Conservation (phyloP, 805 yeast species). For the Brettanomyces sp. region DNA sequence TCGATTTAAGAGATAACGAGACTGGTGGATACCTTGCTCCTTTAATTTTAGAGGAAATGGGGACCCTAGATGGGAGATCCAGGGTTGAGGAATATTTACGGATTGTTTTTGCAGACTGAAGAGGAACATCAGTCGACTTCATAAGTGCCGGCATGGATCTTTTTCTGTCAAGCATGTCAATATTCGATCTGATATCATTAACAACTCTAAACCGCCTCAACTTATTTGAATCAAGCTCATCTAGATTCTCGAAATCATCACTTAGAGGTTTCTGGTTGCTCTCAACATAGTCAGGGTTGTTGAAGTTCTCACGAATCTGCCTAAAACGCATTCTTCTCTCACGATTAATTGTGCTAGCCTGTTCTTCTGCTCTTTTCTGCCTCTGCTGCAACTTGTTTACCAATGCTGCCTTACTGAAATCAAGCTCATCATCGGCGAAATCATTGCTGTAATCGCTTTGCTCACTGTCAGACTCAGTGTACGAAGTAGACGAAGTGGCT, state of each 20-base stretch:
- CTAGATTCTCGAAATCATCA: conserved; percentile 21
- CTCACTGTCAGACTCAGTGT: conserved; percentile 22
- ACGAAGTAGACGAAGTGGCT: conserved; percentile 7
- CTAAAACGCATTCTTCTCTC: conserved; percentile 1
- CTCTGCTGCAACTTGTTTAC: conserved; percentile 9
- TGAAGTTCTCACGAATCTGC: neutral
- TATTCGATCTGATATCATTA: conserved; percentile 3
- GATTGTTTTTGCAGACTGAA: conserved; percentile 7
- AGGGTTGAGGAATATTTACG: conserved; percentile 22
- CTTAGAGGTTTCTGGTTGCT: conserved; percentile 14
- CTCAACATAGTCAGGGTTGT: conserved; percentile 10
- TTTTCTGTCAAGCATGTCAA: conserved; percentile 10
- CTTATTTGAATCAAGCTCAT: conserved; percentile 14
- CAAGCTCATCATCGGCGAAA: conserved; percentile 12
- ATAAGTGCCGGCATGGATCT: conserved; percentile 19
- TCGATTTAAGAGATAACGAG: neutral
- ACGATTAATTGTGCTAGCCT: conserved; percentile 7
- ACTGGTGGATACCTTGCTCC: conserved; percentile 1
- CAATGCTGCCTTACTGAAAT: conserved; percentile 8
- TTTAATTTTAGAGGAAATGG: neutral
- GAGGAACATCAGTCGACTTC: conserved; percentile 4
- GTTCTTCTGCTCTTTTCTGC: conserved; percentile 11
- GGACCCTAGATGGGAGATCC: conserved; percentile 14
- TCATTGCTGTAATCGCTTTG: conserved; percentile 25
- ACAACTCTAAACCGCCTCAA: conserved; percentile 13